A percentile compares a stretch with the other conserved stretches of the same genome.
These are phyloP conservation scores for Saccharomyces mikatae DNA, from an alignment of 805 yeast species.

Conservation along the genomic window DNA sequence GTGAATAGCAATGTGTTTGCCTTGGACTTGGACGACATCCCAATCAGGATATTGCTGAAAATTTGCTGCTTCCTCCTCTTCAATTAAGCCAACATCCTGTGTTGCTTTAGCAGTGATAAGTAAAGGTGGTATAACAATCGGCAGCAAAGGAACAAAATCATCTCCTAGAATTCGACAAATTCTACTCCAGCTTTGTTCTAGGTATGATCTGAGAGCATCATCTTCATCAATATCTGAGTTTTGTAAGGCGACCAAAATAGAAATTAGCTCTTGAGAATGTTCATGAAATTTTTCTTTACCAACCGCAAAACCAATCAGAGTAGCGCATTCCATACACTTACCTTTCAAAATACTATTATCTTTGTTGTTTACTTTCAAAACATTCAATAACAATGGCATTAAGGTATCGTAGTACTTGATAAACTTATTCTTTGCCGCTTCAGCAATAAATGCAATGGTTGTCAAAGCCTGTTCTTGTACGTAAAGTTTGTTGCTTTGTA, in stretches of 20 bases:
- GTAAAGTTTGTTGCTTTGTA: conserved; percentile 81
- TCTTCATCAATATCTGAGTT: conserved; percentile 50
- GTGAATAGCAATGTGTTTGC: conserved; percentile 90
- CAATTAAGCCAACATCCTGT: conserved; percentile 82
- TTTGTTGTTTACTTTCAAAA: conserved; percentile 70
- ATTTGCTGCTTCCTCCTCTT: conserved; percentile 81
- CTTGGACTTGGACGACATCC: conserved; percentile 87
- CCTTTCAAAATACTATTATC: conserved; percentile 76
- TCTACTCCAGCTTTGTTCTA: conserved; percentile 95
- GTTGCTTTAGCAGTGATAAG: conserved; percentile 78
- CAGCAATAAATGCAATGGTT: conserved; percentile 94
- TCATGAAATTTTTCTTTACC: conserved; percentile 82
- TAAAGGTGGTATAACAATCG: conserved; percentile 83
- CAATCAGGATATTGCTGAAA: conserved; percentile 81
- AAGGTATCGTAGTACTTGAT: conserved; percentile 87
- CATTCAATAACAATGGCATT: conserved; percentile 81
- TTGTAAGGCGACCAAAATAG: conserved; percentile 67
- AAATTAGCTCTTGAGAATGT: conserved; percentile 65
- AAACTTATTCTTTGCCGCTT: conserved; percentile 85
- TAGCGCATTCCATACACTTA: conserved; percentile 91
- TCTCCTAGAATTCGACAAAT: conserved; percentile 78
- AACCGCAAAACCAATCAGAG: conserved; percentile 89
- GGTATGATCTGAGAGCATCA: conserved; percentile 78
- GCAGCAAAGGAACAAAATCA: conserved; percentile 77
- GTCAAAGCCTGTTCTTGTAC: conserved; percentile 97